phyloP scores from a whole-genome alignment of 768 basidiomycete genomes.

The Rhodotorula toruloides region DNA sequence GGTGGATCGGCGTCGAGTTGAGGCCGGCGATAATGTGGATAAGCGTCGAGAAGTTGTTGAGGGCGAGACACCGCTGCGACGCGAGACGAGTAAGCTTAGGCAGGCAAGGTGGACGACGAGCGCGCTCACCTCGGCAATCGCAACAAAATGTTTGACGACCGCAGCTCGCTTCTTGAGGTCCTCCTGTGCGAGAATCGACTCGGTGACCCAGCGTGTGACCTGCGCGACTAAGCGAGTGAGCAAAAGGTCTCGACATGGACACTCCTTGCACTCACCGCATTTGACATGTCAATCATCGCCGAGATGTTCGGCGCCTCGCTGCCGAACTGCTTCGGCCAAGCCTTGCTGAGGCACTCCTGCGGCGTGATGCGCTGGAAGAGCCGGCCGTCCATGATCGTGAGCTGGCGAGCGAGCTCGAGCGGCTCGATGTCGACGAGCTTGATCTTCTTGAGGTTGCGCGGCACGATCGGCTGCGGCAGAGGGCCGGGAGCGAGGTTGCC shows the following conservation, averaged over 20 bases:
- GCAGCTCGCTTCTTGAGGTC: conserved; percentile 76
- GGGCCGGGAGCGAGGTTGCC: conserved; percentile 46
- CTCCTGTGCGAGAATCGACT: conserved; percentile 68
- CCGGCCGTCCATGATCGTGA: conserved; percentile 83
- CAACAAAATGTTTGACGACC: conserved; percentile 83
- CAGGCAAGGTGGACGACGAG: background rate
- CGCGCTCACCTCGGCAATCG: conserved; percentile 77
- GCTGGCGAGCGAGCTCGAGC: conserved; percentile 81
- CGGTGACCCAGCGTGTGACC: conserved; percentile 92
- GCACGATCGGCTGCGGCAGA: conserved; percentile 68
- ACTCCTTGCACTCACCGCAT: conserved; percentile 56
- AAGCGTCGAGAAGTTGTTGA: conserved; percentile 97
- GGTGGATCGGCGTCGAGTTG: conserved; percentile 85
- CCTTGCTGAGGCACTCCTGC: conserved; percentile 73
- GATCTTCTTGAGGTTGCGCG: conserved; percentile 66
- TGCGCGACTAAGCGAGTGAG: conserved; percentile 43
- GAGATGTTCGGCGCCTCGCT: conserved; percentile 64
- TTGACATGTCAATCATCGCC: conserved; percentile 78
- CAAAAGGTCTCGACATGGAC: background rate
- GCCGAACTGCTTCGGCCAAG: conserved; percentile 65
- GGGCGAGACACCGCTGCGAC: conserved; percentile 68
- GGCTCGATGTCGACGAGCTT: conserved; percentile 82
- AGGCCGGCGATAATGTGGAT: conserved; percentile 90
- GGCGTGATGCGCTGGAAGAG: conserved; percentile 82
- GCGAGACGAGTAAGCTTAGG: background rate